These are phyloP conservation scores for Spathaspora gorwiae DNA, from an alignment of 805 yeast species.

Conservation along the genomic window DNA sequence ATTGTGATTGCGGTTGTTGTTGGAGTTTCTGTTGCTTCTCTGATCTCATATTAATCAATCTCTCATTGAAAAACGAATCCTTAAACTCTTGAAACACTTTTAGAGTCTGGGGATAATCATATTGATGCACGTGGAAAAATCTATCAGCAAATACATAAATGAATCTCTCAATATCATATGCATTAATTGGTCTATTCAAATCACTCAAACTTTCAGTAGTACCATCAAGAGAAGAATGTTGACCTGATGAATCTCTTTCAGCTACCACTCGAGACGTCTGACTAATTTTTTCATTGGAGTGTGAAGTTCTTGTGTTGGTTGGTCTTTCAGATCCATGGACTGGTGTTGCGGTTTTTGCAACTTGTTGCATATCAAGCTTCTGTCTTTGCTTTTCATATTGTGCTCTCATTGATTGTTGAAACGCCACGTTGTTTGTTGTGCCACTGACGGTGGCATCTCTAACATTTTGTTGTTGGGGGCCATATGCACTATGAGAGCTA, in stretches of 20 bases:
- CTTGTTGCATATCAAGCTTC: conserved; percentile 1
- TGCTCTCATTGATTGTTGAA: conserved; percentile 17
- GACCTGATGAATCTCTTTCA: neutral
- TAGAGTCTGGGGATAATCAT: conserved; percentile 40
- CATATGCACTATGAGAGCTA: neutral
- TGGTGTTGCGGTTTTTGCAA: neutral
- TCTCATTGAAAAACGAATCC: conserved; percentile 36
- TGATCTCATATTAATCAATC: conserved; percentile 29
- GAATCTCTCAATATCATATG: conserved; percentile 36
- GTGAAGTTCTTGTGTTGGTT: neutral
- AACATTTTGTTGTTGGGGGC: neutral
- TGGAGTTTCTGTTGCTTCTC: conserved; percentile 10
- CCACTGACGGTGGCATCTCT: neutral
- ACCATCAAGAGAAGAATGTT: neutral
- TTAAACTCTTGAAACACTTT: conserved; percentile 42
- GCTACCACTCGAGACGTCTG: neutral
- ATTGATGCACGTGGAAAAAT: conserved; percentile 37
- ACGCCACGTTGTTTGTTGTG: conserved; percentile 7
- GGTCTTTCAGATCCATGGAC: neutral
- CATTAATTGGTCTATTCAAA: conserved; percentile 12
- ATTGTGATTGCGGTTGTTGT: conserved; percentile 6
- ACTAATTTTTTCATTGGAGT: neutral
- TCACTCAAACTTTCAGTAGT: conserved; percentile 1
- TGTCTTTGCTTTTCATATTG: conserved; percentile 22
- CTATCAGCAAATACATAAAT: conserved; percentile 38